Percentiles rank a stretch among this genome's conserved stretches.
phyloP scores from a whole-genome alignment of 192 early-diverging fungal genomes.

The Podila horticola region DNA sequence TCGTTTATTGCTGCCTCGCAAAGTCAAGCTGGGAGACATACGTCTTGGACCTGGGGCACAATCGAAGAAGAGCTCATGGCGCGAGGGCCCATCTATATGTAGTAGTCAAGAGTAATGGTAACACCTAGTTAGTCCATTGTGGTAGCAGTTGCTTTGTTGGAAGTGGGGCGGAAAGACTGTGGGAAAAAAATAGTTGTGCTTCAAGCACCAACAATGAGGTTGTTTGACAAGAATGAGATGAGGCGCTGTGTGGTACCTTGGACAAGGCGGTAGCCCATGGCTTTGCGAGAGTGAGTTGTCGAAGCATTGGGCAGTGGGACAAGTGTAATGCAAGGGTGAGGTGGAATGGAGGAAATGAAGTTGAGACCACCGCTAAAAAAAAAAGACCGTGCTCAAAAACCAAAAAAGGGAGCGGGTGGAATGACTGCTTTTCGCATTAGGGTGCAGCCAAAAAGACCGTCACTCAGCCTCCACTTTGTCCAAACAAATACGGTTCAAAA shows the following conservation, averaged over 20 bases:
- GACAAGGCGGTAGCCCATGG: constrained; percentile 28
- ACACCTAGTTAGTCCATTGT: too few species aligned
- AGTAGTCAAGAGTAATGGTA: not conserved
- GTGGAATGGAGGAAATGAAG: not conserved
- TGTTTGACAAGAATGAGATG: not conserved
- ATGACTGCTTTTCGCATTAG: not conserved
- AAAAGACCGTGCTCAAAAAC: too few species aligned
- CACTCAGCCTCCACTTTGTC: too few species aligned
- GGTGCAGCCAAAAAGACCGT: not conserved
- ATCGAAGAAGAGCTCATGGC: constrained; percentile 38
- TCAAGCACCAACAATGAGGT: not conserved
- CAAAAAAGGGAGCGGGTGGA: too few species aligned
- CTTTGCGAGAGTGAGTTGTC: constrained; percentile 19
- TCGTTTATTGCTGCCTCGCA: not conserved
- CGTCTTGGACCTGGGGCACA: constrained; percentile 31
- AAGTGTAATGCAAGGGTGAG: not conserved
- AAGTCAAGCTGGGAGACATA: constrained; percentile 5
- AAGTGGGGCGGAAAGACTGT: too few species aligned
- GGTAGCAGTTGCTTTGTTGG: too few species aligned
- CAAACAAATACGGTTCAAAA: too few species aligned
- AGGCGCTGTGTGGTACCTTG: constrained; percentile 9
- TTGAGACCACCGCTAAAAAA: not conserved
- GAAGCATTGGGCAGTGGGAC: constrained; percentile 24
- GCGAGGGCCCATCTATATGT: constrained; percentile 27
- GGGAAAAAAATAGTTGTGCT: not conserved